phyloP scores from a whole-genome alignment of 1,139 yeast species.

The Scheffersomyces parashehatae region DNA sequence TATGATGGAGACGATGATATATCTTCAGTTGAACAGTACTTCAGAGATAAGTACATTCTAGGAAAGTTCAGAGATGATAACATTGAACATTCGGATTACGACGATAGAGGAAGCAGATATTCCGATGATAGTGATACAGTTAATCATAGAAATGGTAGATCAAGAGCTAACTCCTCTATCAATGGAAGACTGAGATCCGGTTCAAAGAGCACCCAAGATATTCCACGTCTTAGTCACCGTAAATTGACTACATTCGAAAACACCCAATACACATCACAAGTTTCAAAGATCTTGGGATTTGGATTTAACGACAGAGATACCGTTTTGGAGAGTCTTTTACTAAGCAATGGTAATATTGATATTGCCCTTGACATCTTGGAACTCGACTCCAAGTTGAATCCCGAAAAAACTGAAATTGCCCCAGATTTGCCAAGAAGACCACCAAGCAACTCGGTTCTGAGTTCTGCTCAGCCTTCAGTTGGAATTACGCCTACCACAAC shows the following conservation, averaged over 20 bases:
- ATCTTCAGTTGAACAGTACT: conserved; percentile 41
- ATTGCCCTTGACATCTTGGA: conserved; percentile 50
- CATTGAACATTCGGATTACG: conserved; percentile 24
- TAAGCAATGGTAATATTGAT: conserved; percentile 50
- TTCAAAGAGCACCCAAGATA: conserved; percentile 8
- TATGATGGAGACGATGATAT: conserved; percentile 64
- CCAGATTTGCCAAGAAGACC: conserved; percentile 50
- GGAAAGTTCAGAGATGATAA: conserved; percentile 45
- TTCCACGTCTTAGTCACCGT: conserved; percentile 44
- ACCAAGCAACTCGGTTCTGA: background rate
- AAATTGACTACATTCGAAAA: conserved; percentile 45
- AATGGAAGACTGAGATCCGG: conserved; percentile 17
- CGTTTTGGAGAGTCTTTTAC: conserved; percentile 50
- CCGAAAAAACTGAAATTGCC: conserved; percentile 30
- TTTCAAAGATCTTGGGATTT: conserved; percentile 38
- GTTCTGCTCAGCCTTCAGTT: conserved; percentile 7
- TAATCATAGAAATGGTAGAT: conserved; percentile 1
- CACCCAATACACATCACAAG: conserved; percentile 39
- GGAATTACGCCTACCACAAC: conserved; percentile 9
- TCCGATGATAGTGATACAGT: conserved; percentile 14
- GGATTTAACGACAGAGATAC: conserved; percentile 52
- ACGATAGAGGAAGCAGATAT: conserved; percentile 18
- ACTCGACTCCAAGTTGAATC: conserved; percentile 39
- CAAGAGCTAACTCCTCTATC: conserved; percentile 1
- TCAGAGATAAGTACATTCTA: conserved; percentile 54